Evolutionary conservation across 768 basidiomycete species (phyloP).

Genomic region (Trichaptum fuscoviolaceum): DNA sequence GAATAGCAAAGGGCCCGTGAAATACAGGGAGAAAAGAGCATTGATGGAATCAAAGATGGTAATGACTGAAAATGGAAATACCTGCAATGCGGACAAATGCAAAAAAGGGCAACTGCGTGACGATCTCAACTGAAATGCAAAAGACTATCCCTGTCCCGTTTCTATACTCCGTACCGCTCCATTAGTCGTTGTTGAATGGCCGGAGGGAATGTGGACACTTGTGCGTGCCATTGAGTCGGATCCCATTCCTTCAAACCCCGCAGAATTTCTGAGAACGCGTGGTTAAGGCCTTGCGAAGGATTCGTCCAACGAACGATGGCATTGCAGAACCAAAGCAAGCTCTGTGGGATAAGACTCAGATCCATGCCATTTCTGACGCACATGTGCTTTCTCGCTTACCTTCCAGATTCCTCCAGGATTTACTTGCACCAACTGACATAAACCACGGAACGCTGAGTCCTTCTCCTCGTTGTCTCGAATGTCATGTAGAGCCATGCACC

Average conservation of each 20-base stretch:
- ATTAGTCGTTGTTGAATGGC: constrained; percentile 84
- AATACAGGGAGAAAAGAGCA: not conserved
- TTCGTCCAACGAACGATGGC: constrained; percentile 93
- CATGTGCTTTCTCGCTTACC: constrained; percentile 40
- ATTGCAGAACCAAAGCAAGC: constrained; percentile 96
- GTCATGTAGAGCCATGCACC: constrained; percentile 96
- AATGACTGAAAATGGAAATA: not conserved
- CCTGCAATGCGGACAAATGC: not conserved
- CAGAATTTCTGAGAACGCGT: constrained; percentile 89
- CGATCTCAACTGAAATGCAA: not conserved
- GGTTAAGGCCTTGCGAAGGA: constrained; percentile 86
- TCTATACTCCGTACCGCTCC: constrained; percentile 80
- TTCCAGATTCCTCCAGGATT: constrained; percentile 94
- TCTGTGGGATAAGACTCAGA: constrained; percentile 47
- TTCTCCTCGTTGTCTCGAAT: constrained; percentile 99
- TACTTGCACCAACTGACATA: constrained; percentile 91
- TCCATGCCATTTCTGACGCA: not conserved
- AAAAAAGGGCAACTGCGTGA: not conserved
- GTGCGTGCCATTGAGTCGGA: constrained; percentile 78
- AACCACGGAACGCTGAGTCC: constrained; percentile 96
- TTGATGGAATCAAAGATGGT: not conserved
- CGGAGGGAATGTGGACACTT: constrained; percentile 80
- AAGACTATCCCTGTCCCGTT: not conserved
- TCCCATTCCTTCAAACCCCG: constrained; percentile 88
- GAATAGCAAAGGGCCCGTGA: not conserved